Evolutionary conservation across 139 green algal genomes (phyloP), one percentile per base, ranked within the genome.

Genomic region (Chlamydomonas eustigma): DNA sequence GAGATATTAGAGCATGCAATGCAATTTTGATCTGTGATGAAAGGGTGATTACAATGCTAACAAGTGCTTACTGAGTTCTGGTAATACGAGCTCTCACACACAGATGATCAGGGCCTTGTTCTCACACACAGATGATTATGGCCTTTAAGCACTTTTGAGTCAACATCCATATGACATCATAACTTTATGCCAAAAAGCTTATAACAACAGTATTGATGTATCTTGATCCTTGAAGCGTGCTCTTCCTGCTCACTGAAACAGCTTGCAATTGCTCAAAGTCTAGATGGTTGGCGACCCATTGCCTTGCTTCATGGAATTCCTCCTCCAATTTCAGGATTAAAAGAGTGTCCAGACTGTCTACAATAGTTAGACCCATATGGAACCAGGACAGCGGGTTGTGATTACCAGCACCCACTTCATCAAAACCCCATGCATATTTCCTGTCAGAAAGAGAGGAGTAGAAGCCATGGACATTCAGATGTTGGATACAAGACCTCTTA

Each of bases 321-420:
- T 84, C 39, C 25, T 82, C 24, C 69, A 96, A 37, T 4, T 82
- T 83, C 77, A 89, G 67, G 1, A 97, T 80, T 31, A 92, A 63
- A 8, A 97, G 83, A 2, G 92, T 97, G 80, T 96, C 91, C 38
- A 96, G 68, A 25, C 84, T 84, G 78, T 97, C 92, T 2, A 94
- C 83, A 28, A 96, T 84, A 1, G 90, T 96, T 1, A 95, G 78
- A 0, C 85, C 85, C 68, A 96, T 76, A 50, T 77, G 76, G 66
- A 93, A 88, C 88, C 89, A 94, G 36, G 88, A 37, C 37, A 34
- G n/a, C 3, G 37, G 38, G 0, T 51, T 73, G 64, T 51, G 36
- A 39, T 73, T 76, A 31, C 50, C 37, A 0, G 37, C 51, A 39
- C 87, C 76, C 1, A 97, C 78, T 76, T 97, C 92, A 64, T 97